These are phyloP conservation scores for Paragyromitra xinjiangensis DNA, from an alignment of 495 filamentous ascomycete genomes.

Conservation along the genomic window DNA sequence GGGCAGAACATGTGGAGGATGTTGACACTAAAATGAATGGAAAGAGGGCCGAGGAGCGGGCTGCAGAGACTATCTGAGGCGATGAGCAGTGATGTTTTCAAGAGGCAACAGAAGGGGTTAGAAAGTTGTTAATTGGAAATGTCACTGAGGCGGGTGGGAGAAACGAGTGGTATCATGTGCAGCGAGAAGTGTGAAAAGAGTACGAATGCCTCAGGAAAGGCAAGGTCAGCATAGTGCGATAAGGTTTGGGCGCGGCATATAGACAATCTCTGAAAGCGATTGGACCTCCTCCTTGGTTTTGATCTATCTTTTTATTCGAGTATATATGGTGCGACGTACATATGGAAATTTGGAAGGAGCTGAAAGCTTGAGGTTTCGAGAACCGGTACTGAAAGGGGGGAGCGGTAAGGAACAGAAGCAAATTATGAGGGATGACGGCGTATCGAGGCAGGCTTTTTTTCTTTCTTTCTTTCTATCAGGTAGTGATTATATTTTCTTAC, in stretches of 20 bases:
- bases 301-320: slow-evolving; percentile 41
- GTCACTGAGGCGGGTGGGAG: neutral
- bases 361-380: neutral
- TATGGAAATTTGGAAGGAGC: slow-evolving; percentile 21
- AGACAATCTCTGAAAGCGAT: slow-evolving; percentile 39
- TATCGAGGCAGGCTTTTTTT: slow-evolving; percentile 22
- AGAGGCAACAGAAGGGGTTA: neutral
- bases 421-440: slow-evolving; percentile 32
- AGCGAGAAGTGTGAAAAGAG: slow-evolving; percentile 14
- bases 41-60: slow-evolving; percentile 2
- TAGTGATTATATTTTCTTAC: slow-evolving; percentile 26
- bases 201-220: neutral
- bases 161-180: slow-evolving; percentile 13
- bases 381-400: neutral
- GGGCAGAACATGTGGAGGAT: slow-evolving; percentile 36
- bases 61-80: slow-evolving; percentile 10
- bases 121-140: neutral
- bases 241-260: slow-evolving; percentile 36
- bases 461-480: neutral
- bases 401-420: neutral
- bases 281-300: slow-evolving; percentile 35
- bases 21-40: slow-evolving; percentile 16
- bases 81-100: neutral
- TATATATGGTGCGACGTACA: slow-evolving; percentile 48
- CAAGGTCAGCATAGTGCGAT: slow-evolving; percentile 2